Percentiles rank a stretch among this genome's conserved stretches.
Evolutionary conservation across 176 grass and related monocot genomes (phyloP).

Genomic region (Musa schizocarpa): DNA sequence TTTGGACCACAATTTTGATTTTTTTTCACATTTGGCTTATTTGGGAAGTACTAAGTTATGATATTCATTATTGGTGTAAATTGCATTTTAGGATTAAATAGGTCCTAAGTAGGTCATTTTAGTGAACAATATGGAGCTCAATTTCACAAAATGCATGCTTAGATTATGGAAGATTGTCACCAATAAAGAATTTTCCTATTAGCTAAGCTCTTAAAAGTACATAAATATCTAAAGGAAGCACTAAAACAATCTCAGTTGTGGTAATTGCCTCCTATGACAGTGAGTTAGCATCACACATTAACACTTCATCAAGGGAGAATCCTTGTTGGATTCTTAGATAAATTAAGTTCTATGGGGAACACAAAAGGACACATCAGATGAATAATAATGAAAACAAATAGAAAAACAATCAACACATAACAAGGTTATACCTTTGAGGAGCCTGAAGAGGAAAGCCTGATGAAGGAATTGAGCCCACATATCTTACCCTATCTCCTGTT

Average conservation of each 20-base stretch:
- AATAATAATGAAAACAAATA: neutral
- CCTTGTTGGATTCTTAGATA: neutral
- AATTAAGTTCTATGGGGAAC: neutral
- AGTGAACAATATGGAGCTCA: too few relatives aligned
- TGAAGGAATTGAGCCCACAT: constrained; percentile 31
- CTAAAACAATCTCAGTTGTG: too few relatives aligned
- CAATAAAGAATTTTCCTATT: neutral
- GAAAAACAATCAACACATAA: neutral
- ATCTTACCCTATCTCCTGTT: constrained; percentile 94
- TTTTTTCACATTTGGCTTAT: too few relatives aligned
- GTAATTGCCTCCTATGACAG: neutral
- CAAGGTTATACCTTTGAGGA: constrained; percentile 16
- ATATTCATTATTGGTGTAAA: too few relatives aligned
- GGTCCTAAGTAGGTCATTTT: too few relatives aligned
- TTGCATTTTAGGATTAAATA: too few relatives aligned
- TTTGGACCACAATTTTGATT: neutral
- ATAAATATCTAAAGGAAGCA: neutral
- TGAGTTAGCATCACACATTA: neutral
- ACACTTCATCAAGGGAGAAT: neutral
- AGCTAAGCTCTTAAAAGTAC: neutral
- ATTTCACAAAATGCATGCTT: neutral
- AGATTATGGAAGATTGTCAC: neutral
- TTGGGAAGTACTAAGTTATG: too few relatives aligned
- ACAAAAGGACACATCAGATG: neutral
- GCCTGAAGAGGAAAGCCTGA: constrained; percentile 26